phyloP scores from a whole-genome alignment of 768 basidiomycete genomes.

The Mrakia blollopis region DNA sequence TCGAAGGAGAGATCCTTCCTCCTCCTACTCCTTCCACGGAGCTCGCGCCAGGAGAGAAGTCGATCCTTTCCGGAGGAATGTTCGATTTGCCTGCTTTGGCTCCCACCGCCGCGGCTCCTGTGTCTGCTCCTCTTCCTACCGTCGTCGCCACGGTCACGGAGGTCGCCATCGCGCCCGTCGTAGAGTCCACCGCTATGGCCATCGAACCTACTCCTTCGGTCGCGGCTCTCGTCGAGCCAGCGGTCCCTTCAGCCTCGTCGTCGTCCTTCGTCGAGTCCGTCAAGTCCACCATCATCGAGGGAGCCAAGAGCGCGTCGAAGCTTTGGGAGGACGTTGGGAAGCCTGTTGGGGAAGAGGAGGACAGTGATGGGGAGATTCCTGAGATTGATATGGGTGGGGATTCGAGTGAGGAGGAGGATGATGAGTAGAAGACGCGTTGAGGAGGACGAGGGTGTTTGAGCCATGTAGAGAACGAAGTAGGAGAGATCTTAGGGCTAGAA shows the following conservation, averaged over 20 bases:
- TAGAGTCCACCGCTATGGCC: background rate
- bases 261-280: conserved; percentile 27
- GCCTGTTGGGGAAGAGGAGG: conserved; percentile 44
- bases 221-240: background rate
- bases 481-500: too few species aligned
- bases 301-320: conserved; percentile 16
- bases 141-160: background rate
- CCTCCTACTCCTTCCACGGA: background rate
- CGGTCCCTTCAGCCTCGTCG: background rate
- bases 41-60: too few species aligned
- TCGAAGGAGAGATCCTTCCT: background rate
- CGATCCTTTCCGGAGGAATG: background rate
- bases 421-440: background rate
- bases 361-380: conserved; percentile 62
- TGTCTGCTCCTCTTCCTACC: background rate
- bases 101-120: background rate
- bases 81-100: background rate
- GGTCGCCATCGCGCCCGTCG: background rate
- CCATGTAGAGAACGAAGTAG: too few species aligned
- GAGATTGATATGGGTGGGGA: conserved; percentile 72
- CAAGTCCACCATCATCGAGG: conserved; percentile 23
- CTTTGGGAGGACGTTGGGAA: conserved; percentile 8
- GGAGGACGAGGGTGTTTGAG: too few species aligned
- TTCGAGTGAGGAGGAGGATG: conserved; percentile 51
- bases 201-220: background rate